Percentiles rank a stretch among this genome's conserved stretches.
Conservation (phyloP, 2,329 filamentous ascomycete species). For the Sphaceloma murrayae region DNA sequence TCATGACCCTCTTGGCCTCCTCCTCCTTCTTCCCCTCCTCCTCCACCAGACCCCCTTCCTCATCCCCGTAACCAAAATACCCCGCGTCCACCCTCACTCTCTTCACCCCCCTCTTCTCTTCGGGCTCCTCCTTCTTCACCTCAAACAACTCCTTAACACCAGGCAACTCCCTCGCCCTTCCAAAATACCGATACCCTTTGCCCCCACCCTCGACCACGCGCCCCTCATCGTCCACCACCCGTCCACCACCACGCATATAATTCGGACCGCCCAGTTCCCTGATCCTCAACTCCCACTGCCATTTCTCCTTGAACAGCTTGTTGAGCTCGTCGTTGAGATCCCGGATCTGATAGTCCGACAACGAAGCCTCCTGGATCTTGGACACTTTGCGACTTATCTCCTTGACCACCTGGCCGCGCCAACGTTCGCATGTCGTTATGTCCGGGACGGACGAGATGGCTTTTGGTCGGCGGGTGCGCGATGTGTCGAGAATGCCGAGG, state of each 20-base stretch:
- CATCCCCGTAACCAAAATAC: slow-evolving; percentile 95
- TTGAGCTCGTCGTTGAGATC: slow-evolving; percentile 99
- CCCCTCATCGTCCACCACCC: slow-evolving; percentile 47
- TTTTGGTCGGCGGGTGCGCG: slow-evolving; percentile 80
- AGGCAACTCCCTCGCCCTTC: slow-evolving; percentile 76
- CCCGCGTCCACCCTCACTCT: slow-evolving; percentile 75
- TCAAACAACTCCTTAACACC: slow-evolving; percentile 97
- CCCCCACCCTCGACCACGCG: slow-evolving; percentile 55
- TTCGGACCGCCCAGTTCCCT: slow-evolving; percentile 92
- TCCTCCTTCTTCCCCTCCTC: slow-evolving; percentile 80
- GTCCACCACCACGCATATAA: slow-evolving; percentile 66
- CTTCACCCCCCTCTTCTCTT: slow-evolving; percentile 54
- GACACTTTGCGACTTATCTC: slow-evolving; percentile 96
- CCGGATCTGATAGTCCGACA: slow-evolving; percentile 95
- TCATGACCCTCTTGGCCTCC: slow-evolving; percentile 58
- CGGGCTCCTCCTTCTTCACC: slow-evolving; percentile 48
- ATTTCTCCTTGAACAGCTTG: slow-evolving; percentile 96
- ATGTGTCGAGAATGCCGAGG: slow-evolving; percentile 88
- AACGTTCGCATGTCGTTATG: slow-evolving; percentile 88
- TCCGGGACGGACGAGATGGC: slow-evolving; percentile 76
- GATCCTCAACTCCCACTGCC: slow-evolving; percentile 98
- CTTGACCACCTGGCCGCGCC: slow-evolving; percentile 94
- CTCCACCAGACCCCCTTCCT: slow-evolving; percentile 67
- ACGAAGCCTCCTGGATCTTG: slow-evolving; percentile 79
- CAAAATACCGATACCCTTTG: slow-evolving; percentile 92